Evolutionary conservation across 441 rosid species (phyloP).

Genomic region (Gossypium gossypioides): DNA sequence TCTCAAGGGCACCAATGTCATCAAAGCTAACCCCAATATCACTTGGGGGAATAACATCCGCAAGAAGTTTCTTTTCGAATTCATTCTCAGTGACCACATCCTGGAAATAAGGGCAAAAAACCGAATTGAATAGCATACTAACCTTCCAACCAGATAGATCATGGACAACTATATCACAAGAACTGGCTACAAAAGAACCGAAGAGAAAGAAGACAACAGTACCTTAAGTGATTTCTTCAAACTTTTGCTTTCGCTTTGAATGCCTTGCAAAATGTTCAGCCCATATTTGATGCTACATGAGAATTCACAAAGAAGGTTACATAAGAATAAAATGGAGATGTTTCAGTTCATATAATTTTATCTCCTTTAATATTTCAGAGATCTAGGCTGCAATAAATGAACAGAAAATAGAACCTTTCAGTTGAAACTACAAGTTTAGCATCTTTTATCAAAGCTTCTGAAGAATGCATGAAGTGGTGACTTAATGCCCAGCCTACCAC

Average conservation of each 20-base stretch:
- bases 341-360: neutral
- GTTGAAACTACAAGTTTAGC: conserved; percentile 58
- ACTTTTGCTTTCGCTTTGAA: conserved; percentile 77
- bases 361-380: neutral
- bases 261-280: conserved; percentile 58
- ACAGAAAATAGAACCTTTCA: conserved; percentile 48
- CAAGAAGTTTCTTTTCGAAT: conserved; percentile 89
- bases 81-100: conserved; percentile 97
- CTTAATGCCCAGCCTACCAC: conserved; percentile 88
- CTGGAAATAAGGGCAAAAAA: conserved; percentile 26
- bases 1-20: conserved; percentile 94
- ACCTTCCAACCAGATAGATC: neutral
- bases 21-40: conserved; percentile 94
- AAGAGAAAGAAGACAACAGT: conserved; percentile 9
- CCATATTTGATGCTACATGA: conserved; percentile 69
- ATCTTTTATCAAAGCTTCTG: conserved; percentile 52
- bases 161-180: neutral
- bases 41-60: conserved; percentile 90
- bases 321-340: neutral
- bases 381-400: neutral
- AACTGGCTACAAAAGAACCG: neutral
- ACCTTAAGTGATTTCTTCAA: conserved; percentile 91
- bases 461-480: conserved; percentile 66
- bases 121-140: neutral
- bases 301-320: conserved; percentile 6